A percentile compares a stretch with the other conserved stretches of the same genome.
These are phyloP conservation scores for Colletotrichum sublineola DNA, from an alignment of 2,329 filamentous ascomycete genomes.

Conservation along the genomic window DNA sequence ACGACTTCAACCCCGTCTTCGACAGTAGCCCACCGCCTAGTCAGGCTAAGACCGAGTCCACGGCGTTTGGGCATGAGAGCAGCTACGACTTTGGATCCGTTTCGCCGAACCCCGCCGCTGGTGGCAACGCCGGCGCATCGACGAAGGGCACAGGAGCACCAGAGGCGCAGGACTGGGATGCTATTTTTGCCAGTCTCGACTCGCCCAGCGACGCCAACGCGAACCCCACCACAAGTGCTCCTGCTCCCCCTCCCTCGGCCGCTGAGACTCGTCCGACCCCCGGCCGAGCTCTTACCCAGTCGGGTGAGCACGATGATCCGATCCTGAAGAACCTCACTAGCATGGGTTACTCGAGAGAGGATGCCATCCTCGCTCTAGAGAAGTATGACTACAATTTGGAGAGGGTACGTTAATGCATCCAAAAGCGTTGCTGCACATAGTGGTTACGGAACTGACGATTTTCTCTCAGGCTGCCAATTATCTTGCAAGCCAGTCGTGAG, in stretches of 20 bases:
- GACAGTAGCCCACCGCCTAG: conserved; percentile 75
- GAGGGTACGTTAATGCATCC: conserved; percentile 72
- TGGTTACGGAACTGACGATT: neutral
- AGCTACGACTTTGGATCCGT: conserved; percentile 71
- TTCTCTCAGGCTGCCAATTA: conserved; percentile 65
- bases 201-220: conserved; percentile 55
- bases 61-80: conserved; percentile 66
- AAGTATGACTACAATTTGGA: conserved; percentile 97
- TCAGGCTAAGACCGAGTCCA: conserved; percentile 67
- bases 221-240: conserved; percentile 43
- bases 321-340: conserved; percentile 89
- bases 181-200: conserved; percentile 88
- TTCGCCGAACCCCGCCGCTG: conserved; percentile 52
- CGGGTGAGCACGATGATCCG: conserved; percentile 88
- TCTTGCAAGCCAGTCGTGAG: conserved; percentile 67
- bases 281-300: conserved; percentile 78
- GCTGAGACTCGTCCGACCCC: conserved; percentile 47
- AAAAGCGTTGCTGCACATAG: neutral
- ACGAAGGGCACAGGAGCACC: conserved; percentile 52
- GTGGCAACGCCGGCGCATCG: conserved; percentile 54
- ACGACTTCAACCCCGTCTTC: conserved; percentile 86
- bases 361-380: conserved; percentile 85
- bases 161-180: conserved; percentile 89
- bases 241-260: conserved; percentile 31
- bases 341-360: conserved; percentile 86